phyloP scores from a whole-genome alignment of 2,329 filamentous ascomycete species.

The Harringtonia lauricola region DNA sequence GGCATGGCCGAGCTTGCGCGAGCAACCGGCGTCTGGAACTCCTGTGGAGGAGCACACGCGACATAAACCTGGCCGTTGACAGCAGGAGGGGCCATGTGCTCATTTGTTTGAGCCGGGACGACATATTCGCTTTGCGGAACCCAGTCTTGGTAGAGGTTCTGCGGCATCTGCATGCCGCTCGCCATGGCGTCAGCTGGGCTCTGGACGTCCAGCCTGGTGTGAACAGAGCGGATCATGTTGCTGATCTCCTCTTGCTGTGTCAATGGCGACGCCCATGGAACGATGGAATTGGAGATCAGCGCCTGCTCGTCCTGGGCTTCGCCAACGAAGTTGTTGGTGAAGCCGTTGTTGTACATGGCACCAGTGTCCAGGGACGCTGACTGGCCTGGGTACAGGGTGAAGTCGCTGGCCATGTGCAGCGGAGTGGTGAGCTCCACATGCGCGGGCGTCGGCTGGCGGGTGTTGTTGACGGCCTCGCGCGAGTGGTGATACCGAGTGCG shows the following conservation, averaged over 20 bases:
- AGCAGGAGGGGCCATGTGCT: too few relatives aligned
- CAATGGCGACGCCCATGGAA: slow-evolving; percentile 13
- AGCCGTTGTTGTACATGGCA: slow-evolving; percentile 1
- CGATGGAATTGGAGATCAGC: slow-evolving; percentile 3
- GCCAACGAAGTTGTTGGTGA: not conserved
- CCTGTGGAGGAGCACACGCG: too few relatives aligned
- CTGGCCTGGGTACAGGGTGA: slow-evolving; percentile 14
- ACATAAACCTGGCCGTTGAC: not conserved
- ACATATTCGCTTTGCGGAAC: too few relatives aligned
- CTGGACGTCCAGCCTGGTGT: not conserved
- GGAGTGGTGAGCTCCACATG: not conserved
- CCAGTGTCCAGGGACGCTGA: slow-evolving; percentile 1
- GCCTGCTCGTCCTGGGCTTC: not conserved
- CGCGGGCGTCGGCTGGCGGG: too few relatives aligned
- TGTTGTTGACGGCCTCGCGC: too few relatives aligned
- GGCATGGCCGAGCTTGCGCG: too few relatives aligned
- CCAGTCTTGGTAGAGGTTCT: not conserved
- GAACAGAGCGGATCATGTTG: not conserved
- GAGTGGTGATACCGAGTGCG: slow-evolving; percentile 42
- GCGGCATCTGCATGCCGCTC: too few relatives aligned
- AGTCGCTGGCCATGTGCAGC: slow-evolving; percentile 10
- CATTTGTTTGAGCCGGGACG: too few relatives aligned
- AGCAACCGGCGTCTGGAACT: too few relatives aligned
- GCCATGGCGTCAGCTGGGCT: not conserved
- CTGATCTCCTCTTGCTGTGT: slow-evolving; percentile 6